A percentile compares a stretch with the other conserved stretches of the same genome.
Evolutionary conservation across 768 basidiomycete genomes (phyloP).

Genomic region (Psilocybe cubensis): DNA sequence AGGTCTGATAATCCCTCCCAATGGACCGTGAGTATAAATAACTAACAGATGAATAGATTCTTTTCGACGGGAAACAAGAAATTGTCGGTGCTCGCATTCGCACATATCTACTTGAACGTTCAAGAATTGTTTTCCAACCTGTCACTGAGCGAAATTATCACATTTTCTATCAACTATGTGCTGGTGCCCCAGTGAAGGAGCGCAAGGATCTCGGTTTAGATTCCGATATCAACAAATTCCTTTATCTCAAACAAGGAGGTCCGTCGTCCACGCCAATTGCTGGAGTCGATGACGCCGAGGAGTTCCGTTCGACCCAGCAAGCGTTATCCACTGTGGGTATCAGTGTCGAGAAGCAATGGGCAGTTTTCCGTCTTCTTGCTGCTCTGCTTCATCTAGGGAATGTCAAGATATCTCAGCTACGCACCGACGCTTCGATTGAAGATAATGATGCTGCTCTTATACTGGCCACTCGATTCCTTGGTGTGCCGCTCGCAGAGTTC

Average conservation of each 20-base stretch:
- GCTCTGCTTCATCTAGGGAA: constrained; percentile 98
- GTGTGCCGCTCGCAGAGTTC: constrained; percentile 89
- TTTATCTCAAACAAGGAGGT: constrained; percentile 93
- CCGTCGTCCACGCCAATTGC: constrained; percentile 82
- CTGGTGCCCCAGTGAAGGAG: constrained; percentile 94
- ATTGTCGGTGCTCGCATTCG: constrained; percentile 99
- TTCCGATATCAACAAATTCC: constrained; percentile 82
- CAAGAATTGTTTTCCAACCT: constrained; percentile 97
- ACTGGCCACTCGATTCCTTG: constrained; percentile 87
- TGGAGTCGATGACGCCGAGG: constrained; percentile 96
- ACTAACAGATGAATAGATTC: constrained; percentile 62
- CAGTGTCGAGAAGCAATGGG: constrained; percentile 97
- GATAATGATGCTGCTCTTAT: constrained; percentile 82
- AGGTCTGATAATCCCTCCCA: constrained; percentile 54
- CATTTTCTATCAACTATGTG: constrained; percentile 99
- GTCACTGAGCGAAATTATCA: constrained; percentile 98
- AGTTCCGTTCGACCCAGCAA: constrained; percentile 91
- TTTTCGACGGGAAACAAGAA: constrained; percentile 94
- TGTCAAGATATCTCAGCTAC: constrained; percentile 82
- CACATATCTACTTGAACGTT: constrained; percentile 96
- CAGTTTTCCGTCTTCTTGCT: constrained; percentile 92
- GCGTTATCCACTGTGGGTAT: constrained; percentile 97
- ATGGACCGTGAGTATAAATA: constrained; percentile 4
- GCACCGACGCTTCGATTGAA: constrained; percentile 83
- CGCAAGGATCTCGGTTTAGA: constrained; percentile 94